A percentile compares a stretch with the other conserved stretches of the same genome.
Evolutionary conservation across 768 basidiomycete species (phyloP).

Genomic region (Glaciozyma antarctica): DNA sequence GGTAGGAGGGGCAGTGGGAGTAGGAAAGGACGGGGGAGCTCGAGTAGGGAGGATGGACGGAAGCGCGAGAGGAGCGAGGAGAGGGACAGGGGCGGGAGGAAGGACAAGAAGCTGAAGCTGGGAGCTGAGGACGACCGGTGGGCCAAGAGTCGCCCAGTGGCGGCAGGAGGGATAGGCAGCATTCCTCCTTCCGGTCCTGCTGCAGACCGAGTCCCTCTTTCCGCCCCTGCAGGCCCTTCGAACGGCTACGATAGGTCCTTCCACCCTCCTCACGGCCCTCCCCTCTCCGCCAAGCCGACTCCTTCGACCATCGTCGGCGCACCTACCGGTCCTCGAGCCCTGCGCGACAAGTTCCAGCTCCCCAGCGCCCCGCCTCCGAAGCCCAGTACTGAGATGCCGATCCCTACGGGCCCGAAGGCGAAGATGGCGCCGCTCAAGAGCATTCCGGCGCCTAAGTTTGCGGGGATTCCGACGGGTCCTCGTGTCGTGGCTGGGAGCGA

Average conservation of each 20-base stretch:
- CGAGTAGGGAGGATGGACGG: neutral
- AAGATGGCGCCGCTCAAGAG: constrained; percentile 20
- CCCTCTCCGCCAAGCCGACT: too few relatives aligned
- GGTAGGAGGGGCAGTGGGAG: too few relatives aligned
- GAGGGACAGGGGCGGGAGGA: neutral
- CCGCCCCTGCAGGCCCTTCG: neutral
- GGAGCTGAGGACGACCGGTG: neutral
- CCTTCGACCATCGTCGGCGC: neutral
- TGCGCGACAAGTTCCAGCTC: constrained; percentile 7
- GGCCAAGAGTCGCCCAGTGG: neutral
- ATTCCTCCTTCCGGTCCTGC: neutral
- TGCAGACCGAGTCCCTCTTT: neutral
- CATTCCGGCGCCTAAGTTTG: neutral
- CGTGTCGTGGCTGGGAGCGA: neutral
- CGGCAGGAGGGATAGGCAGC: neutral
- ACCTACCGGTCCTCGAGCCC: constrained; percentile 21
- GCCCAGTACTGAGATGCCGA: neutral
- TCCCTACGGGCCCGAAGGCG: constrained; percentile 2
- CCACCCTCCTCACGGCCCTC: neutral
- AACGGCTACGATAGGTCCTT: neutral
- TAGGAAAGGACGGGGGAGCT: neutral
- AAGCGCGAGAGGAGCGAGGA: neutral
- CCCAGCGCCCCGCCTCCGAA: constrained; percentile 7
- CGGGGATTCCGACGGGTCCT: neutral
- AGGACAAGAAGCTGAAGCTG: neutral